Evolutionary conservation across 805 yeast species (phyloP), one percentile per base, ranked within the genome.

Genomic region (Danielia reshetovae): DNA sequence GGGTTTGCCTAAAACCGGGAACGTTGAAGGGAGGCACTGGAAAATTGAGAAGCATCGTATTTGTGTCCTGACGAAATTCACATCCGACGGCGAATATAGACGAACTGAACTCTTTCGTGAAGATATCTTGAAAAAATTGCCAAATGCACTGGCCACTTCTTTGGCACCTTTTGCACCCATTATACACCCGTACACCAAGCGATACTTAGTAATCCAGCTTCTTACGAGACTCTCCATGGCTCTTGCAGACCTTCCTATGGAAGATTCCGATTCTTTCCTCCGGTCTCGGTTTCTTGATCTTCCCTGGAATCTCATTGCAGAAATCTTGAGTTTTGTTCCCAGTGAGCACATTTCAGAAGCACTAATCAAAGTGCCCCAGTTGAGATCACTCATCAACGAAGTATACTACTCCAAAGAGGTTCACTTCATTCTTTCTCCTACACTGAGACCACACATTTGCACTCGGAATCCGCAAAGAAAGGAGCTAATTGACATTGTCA

Each of bases 371-470:
- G 47, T 40, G 7, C 51, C 51, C 9, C 29, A 30, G 13, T 37
- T 61, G 4, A 48, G 65, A 27, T 31, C 34, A 3, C 31, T 54
- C 16, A 45, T 64, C 19, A 43, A 57, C 11, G 48, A 52, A 4
- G 47, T 48, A 12, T 59, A 48, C 42, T 65, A 49, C 45, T 23
- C 45, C 32, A 49, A 51, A 28, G 68, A 64, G 25, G 17, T 64
- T 6, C 68, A 62, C 35, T 55, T 63, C 18, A 44, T 60, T 2
- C 42, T 64, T 8, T 45, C 60, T 7, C 68, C 69, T 3, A 48
- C 59, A 1, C 46, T 45, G 13, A 35, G 59, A 9, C 61, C 58
- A 2, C 48, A 45, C 19, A 27, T 26, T 14, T 45, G 49, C 29
- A 24, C 33, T 4, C 9, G 14, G 10, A 41, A 38, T 22, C 9